Base-by-base conservation (phyloP, 192 early-diverging fungal genomes). In the Dimargaris xerosporica region DNA sequence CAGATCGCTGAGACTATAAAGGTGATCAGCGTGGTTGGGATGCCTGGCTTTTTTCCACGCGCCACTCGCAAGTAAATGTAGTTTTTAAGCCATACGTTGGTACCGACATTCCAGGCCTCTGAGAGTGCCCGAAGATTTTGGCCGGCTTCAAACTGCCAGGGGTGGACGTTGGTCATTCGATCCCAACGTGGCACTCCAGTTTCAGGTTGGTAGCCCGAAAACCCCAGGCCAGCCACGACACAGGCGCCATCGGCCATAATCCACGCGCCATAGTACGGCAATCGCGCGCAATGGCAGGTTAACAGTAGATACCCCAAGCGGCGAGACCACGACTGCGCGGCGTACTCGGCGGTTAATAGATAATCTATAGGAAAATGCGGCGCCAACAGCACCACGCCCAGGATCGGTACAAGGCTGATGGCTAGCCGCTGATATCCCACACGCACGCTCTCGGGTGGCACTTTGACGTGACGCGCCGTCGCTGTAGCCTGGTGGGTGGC, bases 221-320 rank as follows among this genome's bases (percentile, higher is more conserved):
- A 94, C 4, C 90, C 90, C 54, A 96, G 78, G 13, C 93, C 91
- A 34, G 82, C 75, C 39, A 96, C 61, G 6, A 85, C 77, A 63
- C 91, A 93, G 0, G 87, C 83, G 7, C 85, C 88, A 73, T 96
- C 91, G 45, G 90, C 77, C 64, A 96, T 72, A 60, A 87, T 83
- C 91, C 91, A 98, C n/a, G 86, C 90, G 0, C 79, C 74, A 69
- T 98, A 98, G 77, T 86, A 98, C 61, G 89, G 89, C 29, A 81
- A 70, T 21, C 91, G 80, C 2, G 82, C 78, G 31, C 74, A 69
- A 59, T 85, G 68, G 9, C 80, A 82, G 9, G 80, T 73, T 2
- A 84, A 39, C 58, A 82, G 77, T 39, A 93, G 64, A 56, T 75
- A 89, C 0, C 70, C 45, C 21, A 85, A 67, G 41, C 84, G 79